Base-by-base conservation (phyloP, 1,284 basidiomycete genomes). In the Schizophyllum amplum region DNA sequence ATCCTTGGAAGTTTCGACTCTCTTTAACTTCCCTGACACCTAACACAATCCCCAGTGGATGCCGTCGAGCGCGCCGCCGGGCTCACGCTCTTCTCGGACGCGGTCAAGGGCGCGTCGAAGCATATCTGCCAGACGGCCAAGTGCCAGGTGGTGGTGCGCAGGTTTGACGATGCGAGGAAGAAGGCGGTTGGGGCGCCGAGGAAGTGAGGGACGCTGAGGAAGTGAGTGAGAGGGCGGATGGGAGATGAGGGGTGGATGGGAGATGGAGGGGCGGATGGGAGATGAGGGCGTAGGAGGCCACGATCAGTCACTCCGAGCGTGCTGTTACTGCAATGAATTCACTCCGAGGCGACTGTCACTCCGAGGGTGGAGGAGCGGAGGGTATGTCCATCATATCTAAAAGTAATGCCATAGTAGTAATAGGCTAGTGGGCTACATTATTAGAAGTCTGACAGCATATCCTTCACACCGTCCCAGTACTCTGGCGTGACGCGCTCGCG, bases 31-130 rank as follows among this genome's bases (percentile, higher is more conserved):
- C 58, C 55, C 23, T 42, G 7, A 42, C 7, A 42, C 33, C 57
- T 20, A 42, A 53, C 5, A 47, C 54, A 26, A 55, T 11, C 54
- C 50, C 7, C 63, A 90, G 90, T 97, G 56, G 94, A 97, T 59
- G 80, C 86, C 0, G 94, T 99, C 47, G 97, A 99, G 73, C 84
- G 86, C 24, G 91, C 93, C 4, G 89, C 96, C 0, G 96, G 96
- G 0, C 78, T 99, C 53, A 87, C 82, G 1, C 75, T 99, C 33
- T 94, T 99, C 75, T 92, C 94, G 1, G 86, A 91, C 49, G 81
- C 82, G 25, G 74, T 98, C 66, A 98, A 96, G 71, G 63, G 71
- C 22, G 73, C 76, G n/a, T 86, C 92, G 9, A 93, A 87, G 67
- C 88, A 92, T 66, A 89, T 99, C 52, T 99, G 96, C 78, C 80